phyloP scores from a whole-genome alignment of 352 stramenopile species.

The Phytopythium boreale region DNA sequence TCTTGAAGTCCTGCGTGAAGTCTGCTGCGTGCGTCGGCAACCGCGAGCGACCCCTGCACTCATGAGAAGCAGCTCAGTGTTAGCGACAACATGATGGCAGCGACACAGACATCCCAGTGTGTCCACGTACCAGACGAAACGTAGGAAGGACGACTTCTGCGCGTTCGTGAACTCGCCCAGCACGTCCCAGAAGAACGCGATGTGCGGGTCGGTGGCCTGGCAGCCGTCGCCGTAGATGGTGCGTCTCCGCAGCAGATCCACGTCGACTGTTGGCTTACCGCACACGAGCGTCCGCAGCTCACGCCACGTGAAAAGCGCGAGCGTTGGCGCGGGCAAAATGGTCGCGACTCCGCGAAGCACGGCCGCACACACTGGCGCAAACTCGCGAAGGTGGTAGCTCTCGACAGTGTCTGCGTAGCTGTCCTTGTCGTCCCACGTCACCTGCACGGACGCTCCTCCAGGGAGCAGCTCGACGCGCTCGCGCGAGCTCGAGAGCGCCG shows the following conservation, averaged over 20 bases:
- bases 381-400: constrained; percentile 77
- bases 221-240: constrained; percentile 92
- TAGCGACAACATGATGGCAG: not conserved
- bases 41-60: constrained; percentile 66
- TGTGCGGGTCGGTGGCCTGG: constrained; percentile 79
- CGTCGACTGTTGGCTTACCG: constrained; percentile 86
- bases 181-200: constrained; percentile 91
- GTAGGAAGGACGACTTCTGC: constrained; percentile 89
- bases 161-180: constrained; percentile 84
- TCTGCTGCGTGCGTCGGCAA: constrained; percentile 87
- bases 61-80: not conserved
- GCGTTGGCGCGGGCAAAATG: constrained; percentile 77
- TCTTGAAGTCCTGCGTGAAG: constrained; percentile 90
- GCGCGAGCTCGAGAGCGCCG: constrained; percentile 77
- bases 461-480: constrained; percentile 80
- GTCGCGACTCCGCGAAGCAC: constrained; percentile 80
- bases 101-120: not conserved
- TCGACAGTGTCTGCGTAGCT: constrained; percentile 81
- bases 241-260: constrained; percentile 77
- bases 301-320: constrained; percentile 86
- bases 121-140: constrained; percentile 75
- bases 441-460: constrained; percentile 69
- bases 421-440: constrained; percentile 90
- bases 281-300: constrained; percentile 89
- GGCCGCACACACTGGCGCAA: constrained; percentile 66